phyloP scores from a whole-genome alignment of 208 protist genomes.

The Crithidia brevicula region DNA sequence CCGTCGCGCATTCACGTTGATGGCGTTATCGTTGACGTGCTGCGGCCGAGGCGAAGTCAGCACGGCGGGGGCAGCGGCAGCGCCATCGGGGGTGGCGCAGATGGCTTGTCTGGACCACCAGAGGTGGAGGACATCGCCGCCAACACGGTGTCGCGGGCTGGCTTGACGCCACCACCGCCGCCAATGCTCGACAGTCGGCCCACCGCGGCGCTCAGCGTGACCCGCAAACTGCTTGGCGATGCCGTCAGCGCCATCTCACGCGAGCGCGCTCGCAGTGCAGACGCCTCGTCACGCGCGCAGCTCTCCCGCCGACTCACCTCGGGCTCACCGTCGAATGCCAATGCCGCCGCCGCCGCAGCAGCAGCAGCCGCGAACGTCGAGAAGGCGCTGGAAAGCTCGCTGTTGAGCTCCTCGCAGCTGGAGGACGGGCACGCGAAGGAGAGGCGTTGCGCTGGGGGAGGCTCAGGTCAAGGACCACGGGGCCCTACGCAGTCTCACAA shows the following conservation, averaged over 20 bases:
- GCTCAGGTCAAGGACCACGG: no score
- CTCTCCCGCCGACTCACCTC: constrained; percentile 8
- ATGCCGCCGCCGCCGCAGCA: not conserved
- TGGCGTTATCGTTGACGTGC: constrained; percentile 17
- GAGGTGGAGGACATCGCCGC: constrained; percentile 1
- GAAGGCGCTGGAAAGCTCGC: not conserved
- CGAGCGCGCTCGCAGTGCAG: constrained; percentile 18
- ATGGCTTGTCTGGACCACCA: not conserved
- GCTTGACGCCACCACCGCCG: constrained; percentile 7
- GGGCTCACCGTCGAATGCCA: not conserved
- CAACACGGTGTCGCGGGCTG: constrained; percentile 2
- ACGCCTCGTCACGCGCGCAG: not conserved
- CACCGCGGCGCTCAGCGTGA: constrained; percentile 20
- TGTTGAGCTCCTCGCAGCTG: not conserved
- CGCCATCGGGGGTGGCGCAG: not conserved
- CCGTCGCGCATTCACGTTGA: constrained; percentile 14
- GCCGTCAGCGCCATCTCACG: constrained; percentile 28
- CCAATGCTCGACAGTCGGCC: constrained; percentile 19
- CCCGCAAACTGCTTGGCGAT: constrained; percentile 24
- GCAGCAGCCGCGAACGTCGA: not conserved
- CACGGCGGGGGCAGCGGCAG: not conserved
- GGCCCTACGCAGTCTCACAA: no score
- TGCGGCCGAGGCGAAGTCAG: constrained; percentile 7
- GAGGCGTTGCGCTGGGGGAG: no score
- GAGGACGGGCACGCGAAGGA: not conserved